Conservation (phyloP, 441 rosid genomes). For the Brassica hybrid region DNA sequence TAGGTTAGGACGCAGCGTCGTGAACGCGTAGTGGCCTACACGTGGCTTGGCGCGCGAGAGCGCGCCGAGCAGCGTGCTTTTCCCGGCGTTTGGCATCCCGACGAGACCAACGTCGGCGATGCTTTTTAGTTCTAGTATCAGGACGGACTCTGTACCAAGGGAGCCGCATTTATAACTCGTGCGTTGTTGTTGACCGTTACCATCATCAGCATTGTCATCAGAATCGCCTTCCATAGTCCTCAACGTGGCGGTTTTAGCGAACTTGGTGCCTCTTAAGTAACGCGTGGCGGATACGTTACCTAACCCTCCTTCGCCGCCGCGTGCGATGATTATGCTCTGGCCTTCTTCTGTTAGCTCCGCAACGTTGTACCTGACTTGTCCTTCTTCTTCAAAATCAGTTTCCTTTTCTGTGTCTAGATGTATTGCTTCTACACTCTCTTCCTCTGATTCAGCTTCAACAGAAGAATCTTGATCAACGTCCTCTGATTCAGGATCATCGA, state of each 20-base stretch:
- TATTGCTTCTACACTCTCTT: neutral
- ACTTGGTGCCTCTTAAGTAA: constrained; percentile 48
- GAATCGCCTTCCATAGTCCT: constrained; percentile 28
- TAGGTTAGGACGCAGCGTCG: constrained; percentile 82
- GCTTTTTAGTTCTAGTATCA: constrained; percentile 82
- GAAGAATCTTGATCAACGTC: constrained; percentile 26
- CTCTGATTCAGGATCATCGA: constrained; percentile 41
- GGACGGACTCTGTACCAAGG: constrained; percentile 65
- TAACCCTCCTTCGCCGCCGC: constrained; percentile 85
- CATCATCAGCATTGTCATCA: constrained; percentile 39
- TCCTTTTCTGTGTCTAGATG: constrained; percentile 23
- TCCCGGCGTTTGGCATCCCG: constrained; percentile 94
- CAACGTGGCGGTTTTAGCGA: constrained; percentile 34
- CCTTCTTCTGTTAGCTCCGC: constrained; percentile 73
- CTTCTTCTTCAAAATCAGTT: constrained; percentile 41
- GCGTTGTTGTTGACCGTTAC: constrained; percentile 32
- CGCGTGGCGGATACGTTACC: constrained; percentile 63
- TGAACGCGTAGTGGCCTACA: constrained; percentile 86
- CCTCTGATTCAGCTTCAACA: constrained; percentile 18
- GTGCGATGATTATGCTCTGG: constrained; percentile 67
- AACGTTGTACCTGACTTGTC: constrained; percentile 56
- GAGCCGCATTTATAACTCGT: constrained; percentile 53
- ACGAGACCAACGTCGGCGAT: constrained; percentile 95
- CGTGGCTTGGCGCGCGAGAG: constrained; percentile 81
- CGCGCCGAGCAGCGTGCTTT: constrained; percentile 89